Percentiles rank a stretch among this genome's conserved stretches.
These are phyloP conservation scores for Raddia guianensis DNA, from an alignment of 176 grass and related monocot species.

Conservation along the genomic window DNA sequence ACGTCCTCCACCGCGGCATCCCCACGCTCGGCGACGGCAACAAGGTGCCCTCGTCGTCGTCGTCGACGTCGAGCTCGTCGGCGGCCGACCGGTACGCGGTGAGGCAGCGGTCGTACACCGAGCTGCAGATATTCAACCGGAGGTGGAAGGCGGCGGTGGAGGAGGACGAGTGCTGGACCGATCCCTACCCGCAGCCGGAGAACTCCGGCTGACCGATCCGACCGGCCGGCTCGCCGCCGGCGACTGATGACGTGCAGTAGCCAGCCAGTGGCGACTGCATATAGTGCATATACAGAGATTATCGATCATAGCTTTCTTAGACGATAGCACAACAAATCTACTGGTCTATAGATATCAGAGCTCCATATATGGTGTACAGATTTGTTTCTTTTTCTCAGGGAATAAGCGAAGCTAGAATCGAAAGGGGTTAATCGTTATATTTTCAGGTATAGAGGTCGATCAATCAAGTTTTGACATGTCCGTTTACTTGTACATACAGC, in stretches of 20 bases:
- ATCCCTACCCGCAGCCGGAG: conserved; percentile 55
- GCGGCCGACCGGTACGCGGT: conserved; percentile 55
- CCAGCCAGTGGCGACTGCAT: background rate
- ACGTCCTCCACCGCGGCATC: conserved; percentile 74
- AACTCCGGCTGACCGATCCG: conserved; percentile 13
- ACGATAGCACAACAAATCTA: conserved; percentile 20
- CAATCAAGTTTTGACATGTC: conserved; percentile 33
- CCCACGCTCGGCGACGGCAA: conserved; percentile 65
- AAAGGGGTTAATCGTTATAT: conserved; percentile 6
- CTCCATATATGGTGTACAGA: conserved; percentile 35
- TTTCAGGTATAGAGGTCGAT: conserved; percentile 3
- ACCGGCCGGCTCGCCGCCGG: background rate
- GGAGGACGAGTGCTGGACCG: conserved; percentile 74
- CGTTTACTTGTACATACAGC: background rate
- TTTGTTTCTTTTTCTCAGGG: background rate
- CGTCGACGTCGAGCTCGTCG: background rate
- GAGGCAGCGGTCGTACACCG: conserved; percentile 67
- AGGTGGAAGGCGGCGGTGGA: conserved; percentile 71
- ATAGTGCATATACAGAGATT: background rate
- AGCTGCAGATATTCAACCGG: conserved; percentile 64
- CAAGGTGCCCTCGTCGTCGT: conserved; percentile 27
- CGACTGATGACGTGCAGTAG: background rate
- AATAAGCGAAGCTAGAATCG: conserved; percentile 17
- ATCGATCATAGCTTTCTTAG: background rate
- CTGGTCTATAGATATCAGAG: conserved; percentile 5